A percentile compares a stretch with the other conserved stretches of the same genome.
Evolutionary conservation across 2,329 filamentous ascomycete genomes (phyloP).

Genomic region (Phoma sp.): DNA sequence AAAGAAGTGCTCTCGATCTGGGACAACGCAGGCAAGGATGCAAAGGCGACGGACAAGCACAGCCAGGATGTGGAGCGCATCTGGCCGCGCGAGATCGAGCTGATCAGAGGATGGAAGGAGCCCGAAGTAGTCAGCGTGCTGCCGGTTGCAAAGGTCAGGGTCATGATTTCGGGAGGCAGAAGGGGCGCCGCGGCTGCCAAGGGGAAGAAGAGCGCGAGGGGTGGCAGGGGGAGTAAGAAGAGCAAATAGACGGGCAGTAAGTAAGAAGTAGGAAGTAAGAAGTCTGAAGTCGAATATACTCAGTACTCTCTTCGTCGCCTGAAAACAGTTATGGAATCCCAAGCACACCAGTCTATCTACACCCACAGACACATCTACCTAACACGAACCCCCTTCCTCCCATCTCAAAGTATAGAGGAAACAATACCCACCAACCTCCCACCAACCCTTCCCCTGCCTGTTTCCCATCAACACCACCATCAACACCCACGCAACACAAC

Average conservation of each 20-base stretch:
- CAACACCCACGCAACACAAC: no score
- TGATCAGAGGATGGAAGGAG: constrained; percentile 80
- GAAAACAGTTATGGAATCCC: no score
- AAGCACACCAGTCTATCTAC: no score
- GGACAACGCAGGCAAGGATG: constrained; percentile 67
- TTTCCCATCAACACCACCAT: no score
- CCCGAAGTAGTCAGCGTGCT: constrained; percentile 82
- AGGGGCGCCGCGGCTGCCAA: constrained; percentile 39
- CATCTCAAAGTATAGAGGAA: no score
- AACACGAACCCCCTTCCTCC: no score
- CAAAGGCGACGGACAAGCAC: constrained; percentile 52
- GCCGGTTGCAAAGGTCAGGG: constrained; percentile 78
- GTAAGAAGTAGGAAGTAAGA: no score
- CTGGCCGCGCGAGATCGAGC: constrained; percentile 84
- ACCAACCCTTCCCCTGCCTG: no score
- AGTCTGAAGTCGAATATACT: no score
- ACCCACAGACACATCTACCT: no score
- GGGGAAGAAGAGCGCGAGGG: constrained; percentile 35
- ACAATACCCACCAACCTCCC: no score
- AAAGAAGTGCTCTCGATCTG: constrained; percentile 87
- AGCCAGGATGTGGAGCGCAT: constrained; percentile 71
- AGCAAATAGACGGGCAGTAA: neutral
- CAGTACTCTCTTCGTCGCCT: no score
- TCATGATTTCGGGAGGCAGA: constrained; percentile 68
- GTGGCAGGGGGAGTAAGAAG: constrained; percentile 43